These are phyloP conservation scores for Bauhinia variegata DNA, from an alignment of 306 rosid genomes.

Conservation along the genomic window DNA sequence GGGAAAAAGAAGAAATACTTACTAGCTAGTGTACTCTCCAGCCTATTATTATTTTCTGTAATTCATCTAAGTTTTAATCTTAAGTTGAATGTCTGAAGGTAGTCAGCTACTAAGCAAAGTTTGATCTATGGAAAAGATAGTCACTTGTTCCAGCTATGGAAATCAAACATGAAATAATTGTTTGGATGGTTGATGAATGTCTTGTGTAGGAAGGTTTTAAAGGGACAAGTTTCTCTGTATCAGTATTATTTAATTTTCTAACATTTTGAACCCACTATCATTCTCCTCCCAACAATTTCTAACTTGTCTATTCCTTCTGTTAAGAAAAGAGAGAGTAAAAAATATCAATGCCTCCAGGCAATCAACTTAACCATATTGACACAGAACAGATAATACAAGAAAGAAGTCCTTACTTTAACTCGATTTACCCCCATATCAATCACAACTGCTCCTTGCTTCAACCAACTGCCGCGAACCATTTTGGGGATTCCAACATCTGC, in stretches of 20 bases:
- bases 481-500: constrained; percentile 61
- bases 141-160: neutral
- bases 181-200: constrained; percentile 1
- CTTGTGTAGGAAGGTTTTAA: neutral
- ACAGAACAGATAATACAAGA: constrained; percentile 2
- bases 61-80: neutral
- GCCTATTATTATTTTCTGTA: constrained; percentile 4
- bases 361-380: neutral
- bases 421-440: constrained; percentile 61
- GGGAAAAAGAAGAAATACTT: neutral
- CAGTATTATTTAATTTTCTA: neutral
- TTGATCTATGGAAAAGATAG: neutral
- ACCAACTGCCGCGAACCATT: constrained; percentile 50
- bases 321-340: neutral
- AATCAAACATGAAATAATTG: constrained; percentile 13
- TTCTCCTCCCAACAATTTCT: neutral
- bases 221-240: neutral
- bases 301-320: neutral
- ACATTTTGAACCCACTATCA: neutral
- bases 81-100: neutral
- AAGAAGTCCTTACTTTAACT: constrained; percentile 40
- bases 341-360: neutral
- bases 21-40: neutral
- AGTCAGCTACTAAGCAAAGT: neutral
- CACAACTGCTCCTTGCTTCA: constrained; percentile 59